Percentiles rank a stretch among this genome's conserved stretches.
These are phyloP conservation scores for Hortaea sp. DNA, from an alignment of 2,329 filamentous ascomycete genomes.

Conservation along the genomic window DNA sequence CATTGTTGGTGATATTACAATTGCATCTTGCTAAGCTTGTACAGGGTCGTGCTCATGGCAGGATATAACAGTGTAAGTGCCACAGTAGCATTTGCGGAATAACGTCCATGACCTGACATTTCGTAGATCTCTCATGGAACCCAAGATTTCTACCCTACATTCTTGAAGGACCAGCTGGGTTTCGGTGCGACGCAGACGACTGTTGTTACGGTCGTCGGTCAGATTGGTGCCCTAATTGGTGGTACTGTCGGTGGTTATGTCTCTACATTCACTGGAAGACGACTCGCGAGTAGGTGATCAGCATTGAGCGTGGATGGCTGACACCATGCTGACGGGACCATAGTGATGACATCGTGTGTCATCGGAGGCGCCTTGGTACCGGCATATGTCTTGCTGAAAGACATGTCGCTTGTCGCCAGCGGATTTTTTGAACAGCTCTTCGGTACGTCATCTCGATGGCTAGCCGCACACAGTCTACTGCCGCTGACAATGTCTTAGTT, in stretches of 20 bases:
- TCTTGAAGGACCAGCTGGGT: slow-evolving; percentile 28
- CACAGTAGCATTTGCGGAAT: too few species aligned
- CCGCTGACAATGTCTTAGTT: too few species aligned
- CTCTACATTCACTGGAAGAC: slow-evolving; percentile 26
- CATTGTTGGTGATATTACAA: too few species aligned
- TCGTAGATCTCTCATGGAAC: slow-evolving; percentile 10
- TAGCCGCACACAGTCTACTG: slow-evolving; percentile 14
- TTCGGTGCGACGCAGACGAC: slow-evolving; percentile 23
- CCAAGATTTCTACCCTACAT: slow-evolving; percentile 33
- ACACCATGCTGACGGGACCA: slow-evolving; percentile 11
- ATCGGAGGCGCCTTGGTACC: slow-evolving; percentile 27
- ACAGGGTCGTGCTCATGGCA: slow-evolving; percentile 18
- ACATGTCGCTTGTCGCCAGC: slow-evolving; percentile 23
- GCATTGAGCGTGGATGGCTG: too few species aligned
- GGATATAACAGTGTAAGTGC: slow-evolving; percentile 9
- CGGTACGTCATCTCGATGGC: slow-evolving; percentile 28
- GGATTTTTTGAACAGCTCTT: slow-evolving; percentile 31
- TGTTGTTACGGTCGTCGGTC: slow-evolving; percentile 25
- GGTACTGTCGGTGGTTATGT: slow-evolving; percentile 28
- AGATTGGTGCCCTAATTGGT: slow-evolving; percentile 27
- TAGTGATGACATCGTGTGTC: slow-evolving; percentile 27
- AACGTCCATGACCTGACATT: neutral
- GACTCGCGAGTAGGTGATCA: slow-evolving; percentile 17
- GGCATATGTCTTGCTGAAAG: slow-evolving; percentile 24
- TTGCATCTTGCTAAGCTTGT: slow-evolving; percentile 16